Conservation (phyloP, 768 basidiomycete species). For the Tylopilus subfusipes region DNA sequence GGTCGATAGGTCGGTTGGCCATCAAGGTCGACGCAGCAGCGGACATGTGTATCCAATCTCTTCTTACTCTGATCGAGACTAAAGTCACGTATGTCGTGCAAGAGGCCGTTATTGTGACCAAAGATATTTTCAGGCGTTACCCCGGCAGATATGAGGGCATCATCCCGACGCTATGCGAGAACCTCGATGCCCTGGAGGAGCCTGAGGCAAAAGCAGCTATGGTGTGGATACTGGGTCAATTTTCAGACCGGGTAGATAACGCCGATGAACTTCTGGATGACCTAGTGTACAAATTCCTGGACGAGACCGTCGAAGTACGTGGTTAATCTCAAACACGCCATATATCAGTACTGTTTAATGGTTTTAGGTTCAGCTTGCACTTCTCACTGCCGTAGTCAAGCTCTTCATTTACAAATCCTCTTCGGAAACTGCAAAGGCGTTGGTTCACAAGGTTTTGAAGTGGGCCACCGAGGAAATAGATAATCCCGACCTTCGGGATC, state of each 20-base stretch:
- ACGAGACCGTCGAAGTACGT: constrained; percentile 88
- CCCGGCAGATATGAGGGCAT: constrained; percentile 96
- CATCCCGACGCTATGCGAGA: constrained; percentile 89
- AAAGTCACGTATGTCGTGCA: constrained; percentile 97
- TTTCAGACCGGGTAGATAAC: constrained; percentile 92
- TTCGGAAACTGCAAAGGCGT: constrained; percentile 79
- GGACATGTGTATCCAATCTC: constrained; percentile 83
- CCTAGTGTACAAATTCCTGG: constrained; percentile 80
- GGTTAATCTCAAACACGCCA: background rate
- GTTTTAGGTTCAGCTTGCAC: constrained; percentile 85
- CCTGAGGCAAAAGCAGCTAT: constrained; percentile 96
- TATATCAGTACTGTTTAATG: background rate
- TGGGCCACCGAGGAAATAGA: constrained; percentile 98
- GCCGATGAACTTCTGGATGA: constrained; percentile 95
- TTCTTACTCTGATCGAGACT: constrained; percentile 85
- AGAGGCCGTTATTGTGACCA: constrained; percentile 95
- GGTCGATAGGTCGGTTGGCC: constrained; percentile 95
- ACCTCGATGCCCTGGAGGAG: constrained; percentile 89
- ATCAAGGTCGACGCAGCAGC: constrained; percentile 93
- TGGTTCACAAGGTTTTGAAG: constrained; percentile 94
- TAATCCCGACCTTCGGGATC: constrained; percentile 94
- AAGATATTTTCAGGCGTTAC: constrained; percentile 96
- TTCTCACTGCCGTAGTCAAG: constrained; percentile 93
- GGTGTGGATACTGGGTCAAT: constrained; percentile 98
- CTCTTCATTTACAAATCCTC: constrained; percentile 87